Percentiles rank a stretch among this genome's conserved stretches.
These are phyloP conservation scores for Rhizoclosmatium globosum DNA, from an alignment of 192 early-diverging fungal genomes.

Conservation along the genomic window DNA sequence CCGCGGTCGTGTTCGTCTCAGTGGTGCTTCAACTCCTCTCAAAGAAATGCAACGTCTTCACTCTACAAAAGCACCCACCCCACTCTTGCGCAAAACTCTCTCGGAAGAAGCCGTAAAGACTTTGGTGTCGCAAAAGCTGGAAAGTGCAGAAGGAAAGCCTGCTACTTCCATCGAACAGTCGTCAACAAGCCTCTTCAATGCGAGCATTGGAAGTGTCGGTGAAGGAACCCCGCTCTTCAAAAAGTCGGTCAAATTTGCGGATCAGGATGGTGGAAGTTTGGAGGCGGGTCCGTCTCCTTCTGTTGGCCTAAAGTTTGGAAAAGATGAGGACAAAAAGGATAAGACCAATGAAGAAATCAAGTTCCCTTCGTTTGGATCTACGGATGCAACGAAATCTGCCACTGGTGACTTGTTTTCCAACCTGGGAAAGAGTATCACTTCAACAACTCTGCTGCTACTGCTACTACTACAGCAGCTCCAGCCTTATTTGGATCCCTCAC, in stretches of 20 bases:
- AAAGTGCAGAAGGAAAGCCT: not conserved
- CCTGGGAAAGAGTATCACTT: not conserved
- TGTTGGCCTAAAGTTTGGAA: not conserved
- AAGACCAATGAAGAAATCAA: not conserved
- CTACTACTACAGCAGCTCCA: not conserved
- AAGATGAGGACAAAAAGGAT: not conserved
- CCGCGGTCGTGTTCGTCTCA: conserved; percentile 14
- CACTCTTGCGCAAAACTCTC: conserved; percentile 17
- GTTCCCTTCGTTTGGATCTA: conserved; percentile 6
- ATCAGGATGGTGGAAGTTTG: conserved; percentile 19
- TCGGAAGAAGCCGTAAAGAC: conserved; percentile 12
- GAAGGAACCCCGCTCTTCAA: not conserved
- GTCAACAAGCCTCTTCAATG: not conserved
- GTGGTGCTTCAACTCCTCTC: conserved; percentile 8
- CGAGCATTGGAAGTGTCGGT: not conserved
- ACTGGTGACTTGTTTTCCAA: not conserved
- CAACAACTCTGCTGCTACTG: not conserved
- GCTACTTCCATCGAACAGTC: not conserved
- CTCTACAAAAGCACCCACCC: conserved; percentile 7
- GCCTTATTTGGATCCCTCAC: not conserved
- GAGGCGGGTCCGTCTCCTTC: conserved; percentile 27
- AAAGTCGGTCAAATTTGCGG: conserved; percentile 32
- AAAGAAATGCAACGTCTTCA: conserved; percentile 13
- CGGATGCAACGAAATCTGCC: not conserved
- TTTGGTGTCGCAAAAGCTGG: not conserved